phyloP scores from a whole-genome alignment of 257 asterid genomes.

The Marsdenia floribunda region DNA sequence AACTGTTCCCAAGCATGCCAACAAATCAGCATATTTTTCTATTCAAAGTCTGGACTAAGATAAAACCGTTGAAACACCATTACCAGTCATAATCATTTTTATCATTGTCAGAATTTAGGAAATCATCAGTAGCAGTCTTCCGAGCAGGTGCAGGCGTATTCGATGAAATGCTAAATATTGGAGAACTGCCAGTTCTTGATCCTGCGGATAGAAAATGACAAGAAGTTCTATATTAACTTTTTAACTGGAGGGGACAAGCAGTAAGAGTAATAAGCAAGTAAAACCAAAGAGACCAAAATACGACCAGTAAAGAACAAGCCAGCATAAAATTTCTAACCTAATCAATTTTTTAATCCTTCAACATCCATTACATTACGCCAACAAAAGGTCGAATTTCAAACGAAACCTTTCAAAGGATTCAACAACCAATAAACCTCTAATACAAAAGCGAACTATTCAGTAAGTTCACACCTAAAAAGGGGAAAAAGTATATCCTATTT shows the following conservation, averaged over 20 bases:
- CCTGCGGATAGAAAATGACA: slow-evolving; percentile 42
- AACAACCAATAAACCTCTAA: slow-evolving; percentile 17
- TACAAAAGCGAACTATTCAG: slow-evolving; percentile 21
- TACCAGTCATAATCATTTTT: slow-evolving; percentile 98
- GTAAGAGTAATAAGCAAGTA: background rate
- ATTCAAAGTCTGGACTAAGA: slow-evolving; percentile 18
- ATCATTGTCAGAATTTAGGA: slow-evolving; percentile 91
- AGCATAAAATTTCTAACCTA: background rate
- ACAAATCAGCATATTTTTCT: slow-evolving; percentile 15
- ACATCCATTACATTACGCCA: slow-evolving; percentile 17
- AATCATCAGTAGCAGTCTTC: slow-evolving; percentile 84
- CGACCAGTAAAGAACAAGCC: slow-evolving; percentile 13
- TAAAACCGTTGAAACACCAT: slow-evolving; percentile 12
- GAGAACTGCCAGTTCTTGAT: slow-evolving; percentile 51
- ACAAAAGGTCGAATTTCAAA: slow-evolving; percentile 17
- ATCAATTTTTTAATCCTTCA: slow-evolving; percentile 17
- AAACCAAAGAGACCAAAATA: slow-evolving; percentile 6
- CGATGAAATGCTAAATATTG: slow-evolving; percentile 52
- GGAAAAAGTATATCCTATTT: background rate
- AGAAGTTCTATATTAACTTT: background rate
- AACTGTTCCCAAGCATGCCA: background rate
- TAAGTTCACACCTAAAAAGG: slow-evolving; percentile 12
- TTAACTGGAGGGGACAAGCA: background rate
- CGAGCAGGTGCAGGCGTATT: slow-evolving; percentile 47
- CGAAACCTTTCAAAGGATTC: slow-evolving; percentile 32